phyloP scores from a whole-genome alignment of 306 rosid species.

The Sicyos baderoa region DNA sequence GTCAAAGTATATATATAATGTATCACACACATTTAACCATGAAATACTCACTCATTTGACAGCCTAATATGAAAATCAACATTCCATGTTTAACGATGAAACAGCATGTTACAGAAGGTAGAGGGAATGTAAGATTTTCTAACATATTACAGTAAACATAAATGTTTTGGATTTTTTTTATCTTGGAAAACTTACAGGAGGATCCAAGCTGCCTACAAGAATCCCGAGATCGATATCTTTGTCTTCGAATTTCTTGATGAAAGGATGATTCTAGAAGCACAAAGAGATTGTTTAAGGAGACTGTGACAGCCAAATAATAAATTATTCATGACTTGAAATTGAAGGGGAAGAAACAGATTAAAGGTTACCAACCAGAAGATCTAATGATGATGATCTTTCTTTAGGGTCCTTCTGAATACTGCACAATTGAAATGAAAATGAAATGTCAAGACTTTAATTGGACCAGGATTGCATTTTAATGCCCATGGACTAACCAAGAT shows the following conservation, averaged over 20 bases:
- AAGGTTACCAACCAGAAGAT: slow-evolving; percentile 74
- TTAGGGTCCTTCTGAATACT: slow-evolving; percentile 84
- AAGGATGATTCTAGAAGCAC: slow-evolving; percentile 68
- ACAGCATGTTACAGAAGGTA: slow-evolving; percentile 7
- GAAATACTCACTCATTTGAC: neutral
- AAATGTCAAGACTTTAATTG: neutral
- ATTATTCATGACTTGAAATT: neutral
- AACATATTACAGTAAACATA: slow-evolving; percentile 5
- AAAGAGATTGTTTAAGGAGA: slow-evolving; percentile 15
- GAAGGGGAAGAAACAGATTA: neutral
- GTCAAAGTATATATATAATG: neutral
- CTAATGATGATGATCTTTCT: slow-evolving; percentile 65
- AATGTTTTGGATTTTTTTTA: too few species aligned
- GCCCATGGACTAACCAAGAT: neutral
- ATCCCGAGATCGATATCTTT: slow-evolving; percentile 86
- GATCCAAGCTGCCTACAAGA: slow-evolving; percentile 80
- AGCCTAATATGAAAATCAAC: neutral
- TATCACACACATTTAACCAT: neutral
- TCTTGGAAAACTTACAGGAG: slow-evolving; percentile 79
- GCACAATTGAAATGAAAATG: slow-evolving; percentile 31
- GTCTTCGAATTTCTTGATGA: slow-evolving; percentile 92
- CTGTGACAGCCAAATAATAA: neutral
- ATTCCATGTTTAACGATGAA: slow-evolving; percentile 11
- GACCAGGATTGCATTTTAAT: neutral
- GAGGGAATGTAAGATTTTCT: neutral